Evolutionary conservation across 257 asterid genomes (phyloP), one percentile per base, ranked within the genome.

Genomic region (Paraleonurus japonicus): DNA sequence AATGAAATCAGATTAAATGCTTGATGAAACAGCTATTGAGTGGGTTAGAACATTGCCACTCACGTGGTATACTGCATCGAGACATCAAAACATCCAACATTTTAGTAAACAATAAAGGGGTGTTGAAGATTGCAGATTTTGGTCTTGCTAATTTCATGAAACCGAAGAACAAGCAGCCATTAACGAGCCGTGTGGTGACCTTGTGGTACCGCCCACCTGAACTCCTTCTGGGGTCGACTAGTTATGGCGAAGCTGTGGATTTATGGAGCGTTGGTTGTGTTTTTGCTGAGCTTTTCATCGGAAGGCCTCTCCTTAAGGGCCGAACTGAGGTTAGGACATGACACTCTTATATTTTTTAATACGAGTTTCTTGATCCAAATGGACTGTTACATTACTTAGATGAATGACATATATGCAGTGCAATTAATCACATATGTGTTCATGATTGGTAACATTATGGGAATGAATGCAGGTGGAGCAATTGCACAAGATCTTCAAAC

Each of bases 161-260:
- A 39, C 82, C 89, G 4, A 82, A 79, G 84, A 80, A 61, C 75
- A 84, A 76, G 65, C 90, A 84, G 59, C 88, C 87, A 0, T 39
- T 92, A 72, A 95, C 99, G 22, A 89, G 96, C 67, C 95, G 97
- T 4, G 99, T 95, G 71, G 97, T 95, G 63, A 95, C 99, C 2
- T 69, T 95, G 61, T 95, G 99, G 99, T 95, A 92, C 76, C 95
- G 98, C 6, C 98, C 99, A 0, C 99, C 99, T 11, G 99, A 95
- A 66, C 98, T 95, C 63, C 84, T 95, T 27, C 17, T 95, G 76
- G 99, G 99, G 13, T 81, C 97, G 1, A 92, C 97, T 6, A 76
- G 72, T 67, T 95, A 95, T 27, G 92, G 90, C n/a, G 83, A 78
- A 47, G 87, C 88, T 0, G 90, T 95, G 45, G 99, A 95, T 78